Evolutionary conservation across 2,329 filamentous ascomycete genomes (phyloP).

Genomic region (Colletotrichum liaoningense): DNA sequence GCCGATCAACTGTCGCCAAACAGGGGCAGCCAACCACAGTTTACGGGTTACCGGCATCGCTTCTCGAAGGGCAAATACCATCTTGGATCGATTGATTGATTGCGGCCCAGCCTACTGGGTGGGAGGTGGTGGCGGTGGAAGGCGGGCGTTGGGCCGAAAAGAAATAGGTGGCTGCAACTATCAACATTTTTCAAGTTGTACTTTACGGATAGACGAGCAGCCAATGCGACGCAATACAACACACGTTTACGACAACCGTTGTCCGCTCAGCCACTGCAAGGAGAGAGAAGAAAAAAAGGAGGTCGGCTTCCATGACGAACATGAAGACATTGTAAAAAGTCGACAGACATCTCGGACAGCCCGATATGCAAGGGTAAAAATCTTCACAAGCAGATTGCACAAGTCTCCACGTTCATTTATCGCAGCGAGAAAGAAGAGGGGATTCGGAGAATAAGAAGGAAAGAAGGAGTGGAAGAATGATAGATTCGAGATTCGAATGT

Average conservation of each 20-base stretch:
- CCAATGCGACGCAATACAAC: not conserved
- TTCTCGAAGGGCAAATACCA: not conserved
- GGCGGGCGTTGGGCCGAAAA: slow-evolving; percentile 16
- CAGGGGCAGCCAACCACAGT: not conserved
- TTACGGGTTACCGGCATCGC: not conserved
- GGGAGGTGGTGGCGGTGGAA: not conserved
- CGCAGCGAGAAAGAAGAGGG: not conserved
- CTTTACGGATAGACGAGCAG: not conserved
- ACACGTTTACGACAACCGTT: not conserved
- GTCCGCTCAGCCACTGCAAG: not conserved
- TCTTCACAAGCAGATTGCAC: not conserved
- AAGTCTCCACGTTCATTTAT: not conserved
- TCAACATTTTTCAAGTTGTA: not conserved
- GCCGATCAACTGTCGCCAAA: slow-evolving; percentile 29
- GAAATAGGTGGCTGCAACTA: slow-evolving; percentile 15
- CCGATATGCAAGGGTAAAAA: not conserved
- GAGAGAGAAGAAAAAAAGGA: not conserved
- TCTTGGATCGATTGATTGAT: not conserved
- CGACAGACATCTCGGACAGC: not conserved
- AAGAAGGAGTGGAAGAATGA: too few relatives aligned
- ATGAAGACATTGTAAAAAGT: not conserved
- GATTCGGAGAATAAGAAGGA: not conserved
- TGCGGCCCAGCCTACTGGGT: not conserved
- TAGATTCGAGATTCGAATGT: not conserved
- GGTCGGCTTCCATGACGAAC: not conserved